Conservation (phyloP, 2,329 filamentous ascomycete species). For the Aspergillus viridinutans region DNA sequence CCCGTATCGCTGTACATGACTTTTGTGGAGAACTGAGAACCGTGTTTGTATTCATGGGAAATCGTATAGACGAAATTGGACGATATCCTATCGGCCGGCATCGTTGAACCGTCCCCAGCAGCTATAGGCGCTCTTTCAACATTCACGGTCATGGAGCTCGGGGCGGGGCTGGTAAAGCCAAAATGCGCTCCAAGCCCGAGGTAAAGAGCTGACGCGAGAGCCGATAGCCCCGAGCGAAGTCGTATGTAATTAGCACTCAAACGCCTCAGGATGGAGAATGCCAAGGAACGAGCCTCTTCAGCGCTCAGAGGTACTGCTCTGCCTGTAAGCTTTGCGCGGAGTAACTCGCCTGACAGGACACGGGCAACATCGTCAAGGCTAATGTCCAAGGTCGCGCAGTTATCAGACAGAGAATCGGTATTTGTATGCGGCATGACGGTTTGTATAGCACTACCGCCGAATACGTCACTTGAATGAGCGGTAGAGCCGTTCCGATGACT, state of each 20-base stretch:
- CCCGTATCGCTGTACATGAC: conserved; percentile 19
- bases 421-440: not conserved
- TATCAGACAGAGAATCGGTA: conserved; percentile 4
- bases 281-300: conserved; percentile 30
- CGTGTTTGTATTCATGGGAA: conserved; percentile 24
- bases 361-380: conserved; percentile 30
- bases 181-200: conserved; percentile 36
- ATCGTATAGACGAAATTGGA: conserved; percentile 19
- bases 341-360: conserved; percentile 29
- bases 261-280: conserved; percentile 28
- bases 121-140: conserved; percentile 10
- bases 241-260: conserved; percentile 27
- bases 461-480: conserved; percentile 2
- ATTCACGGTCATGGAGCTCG: conserved; percentile 25
- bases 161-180: conserved; percentile 21
- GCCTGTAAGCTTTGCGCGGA: conserved; percentile 26
- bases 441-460: not conserved
- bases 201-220: conserved; percentile 29
- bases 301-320: conserved; percentile 22
- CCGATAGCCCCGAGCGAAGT: conserved; percentile 18
- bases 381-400: conserved; percentile 9
- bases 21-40: conserved; percentile 22
- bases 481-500: conserved; percentile 13
- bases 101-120: conserved; percentile 1
- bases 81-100: conserved; percentile 5